Conservation (phyloP, 2,329 filamentous ascomycete species). For the Penicillium palitans region DNA sequence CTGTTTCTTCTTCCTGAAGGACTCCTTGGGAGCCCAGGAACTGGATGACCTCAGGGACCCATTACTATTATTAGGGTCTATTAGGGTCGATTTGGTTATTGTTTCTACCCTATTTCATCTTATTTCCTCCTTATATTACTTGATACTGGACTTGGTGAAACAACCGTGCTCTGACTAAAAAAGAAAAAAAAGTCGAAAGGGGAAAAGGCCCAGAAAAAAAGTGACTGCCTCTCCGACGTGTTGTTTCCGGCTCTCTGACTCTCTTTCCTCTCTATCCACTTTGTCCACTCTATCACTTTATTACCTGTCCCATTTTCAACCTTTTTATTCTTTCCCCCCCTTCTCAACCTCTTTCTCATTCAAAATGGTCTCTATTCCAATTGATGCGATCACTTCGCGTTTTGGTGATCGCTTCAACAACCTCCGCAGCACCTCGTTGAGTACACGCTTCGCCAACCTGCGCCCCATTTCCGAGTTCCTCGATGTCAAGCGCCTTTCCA, state of each 20-base stretch:
- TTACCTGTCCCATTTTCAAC: not conserved
- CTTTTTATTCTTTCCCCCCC: not conserved
- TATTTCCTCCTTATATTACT: not conserved
- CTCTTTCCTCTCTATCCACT: not conserved
- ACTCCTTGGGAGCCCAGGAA: not conserved
- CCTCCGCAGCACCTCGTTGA: slow-evolving; percentile 75
- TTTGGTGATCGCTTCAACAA: slow-evolving; percentile 88
- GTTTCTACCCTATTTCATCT: not conserved
- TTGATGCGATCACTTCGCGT: slow-evolving; percentile 87
- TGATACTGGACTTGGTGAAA: not conserved
- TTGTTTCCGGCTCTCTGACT: slow-evolving; percentile 3
- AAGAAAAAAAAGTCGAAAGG: slow-evolving; percentile 5
- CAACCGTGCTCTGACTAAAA: slow-evolving; percentile 1
- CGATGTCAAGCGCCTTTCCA: slow-evolving; percentile 92
- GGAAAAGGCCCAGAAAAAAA: slow-evolving; percentile 14
- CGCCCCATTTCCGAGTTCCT: slow-evolving; percentile 90
- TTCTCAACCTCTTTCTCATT: not conserved
- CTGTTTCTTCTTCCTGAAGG: not conserved
- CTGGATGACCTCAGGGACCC: not conserved
- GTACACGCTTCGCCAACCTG: slow-evolving; percentile 85
- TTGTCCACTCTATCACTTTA: too few species aligned
- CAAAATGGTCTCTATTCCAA: slow-evolving; percentile 86
- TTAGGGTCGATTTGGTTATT: not conserved
- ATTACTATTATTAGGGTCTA: not conserved
- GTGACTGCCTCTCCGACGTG: slow-evolving; percentile 6